These are phyloP conservation scores for Diaporthe caulivora DNA, from an alignment of 2,329 filamentous ascomycete species.

Conservation along the genomic window DNA sequence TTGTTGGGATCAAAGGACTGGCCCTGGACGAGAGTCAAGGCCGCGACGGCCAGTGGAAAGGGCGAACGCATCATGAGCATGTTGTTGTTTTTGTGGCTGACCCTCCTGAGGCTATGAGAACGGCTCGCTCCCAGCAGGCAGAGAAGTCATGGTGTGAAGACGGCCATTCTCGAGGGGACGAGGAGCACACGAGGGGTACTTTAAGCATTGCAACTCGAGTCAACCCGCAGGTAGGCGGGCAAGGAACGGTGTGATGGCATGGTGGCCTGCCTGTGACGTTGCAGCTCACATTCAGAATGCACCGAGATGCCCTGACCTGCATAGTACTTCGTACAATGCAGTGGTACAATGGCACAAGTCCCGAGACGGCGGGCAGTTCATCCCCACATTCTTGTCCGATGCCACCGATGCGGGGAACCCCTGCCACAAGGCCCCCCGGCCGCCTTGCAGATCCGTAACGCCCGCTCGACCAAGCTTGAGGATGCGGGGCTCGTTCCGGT, in stretches of 20 bases:
- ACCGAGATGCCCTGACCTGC: neutral
- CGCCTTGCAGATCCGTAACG: neutral
- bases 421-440: neutral
- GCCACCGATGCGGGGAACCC: constrained; percentile 20
- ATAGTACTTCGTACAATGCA: too few species aligned
- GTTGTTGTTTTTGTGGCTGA: neutral
- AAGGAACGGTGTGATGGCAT: neutral
- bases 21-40: constrained; percentile 36
- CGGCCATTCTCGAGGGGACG: neutral
- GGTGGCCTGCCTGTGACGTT: constrained; percentile 12
- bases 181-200: neutral
- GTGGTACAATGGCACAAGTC: neutral
- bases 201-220: neutral
- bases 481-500: too few species aligned
- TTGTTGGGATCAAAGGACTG: constrained; percentile 50
- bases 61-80: neutral
- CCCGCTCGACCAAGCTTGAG: neutral
- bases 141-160: too few species aligned
- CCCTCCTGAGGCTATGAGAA: neutral
- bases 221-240: neutral
- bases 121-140: neutral
- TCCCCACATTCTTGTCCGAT: constrained; percentile 17
- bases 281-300: neutral
- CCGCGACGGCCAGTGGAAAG: constrained; percentile 32
- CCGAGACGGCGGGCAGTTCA: constrained; percentile 3